phyloP scores from a whole-genome alignment of 495 filamentous ascomycete genomes.

The Penicillium coffeae region DNA sequence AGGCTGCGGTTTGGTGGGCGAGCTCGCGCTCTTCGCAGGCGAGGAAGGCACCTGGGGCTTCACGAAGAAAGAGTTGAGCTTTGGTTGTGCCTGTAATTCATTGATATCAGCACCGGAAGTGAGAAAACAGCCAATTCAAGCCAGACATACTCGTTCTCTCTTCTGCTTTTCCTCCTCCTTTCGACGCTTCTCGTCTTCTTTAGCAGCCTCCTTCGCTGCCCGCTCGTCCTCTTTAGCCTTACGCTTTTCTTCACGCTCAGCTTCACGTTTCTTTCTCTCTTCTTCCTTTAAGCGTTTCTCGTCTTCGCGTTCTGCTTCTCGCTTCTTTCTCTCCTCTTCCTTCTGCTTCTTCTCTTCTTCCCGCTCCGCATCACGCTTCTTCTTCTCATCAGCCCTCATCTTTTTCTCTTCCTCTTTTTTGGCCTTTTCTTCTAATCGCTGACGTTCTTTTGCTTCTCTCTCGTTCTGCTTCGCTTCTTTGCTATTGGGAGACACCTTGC shows the following conservation, averaged over 20 bases:
- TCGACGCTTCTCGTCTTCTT: slow-evolving; percentile 55
- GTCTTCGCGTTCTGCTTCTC: slow-evolving; percentile 42
- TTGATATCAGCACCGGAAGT: too few species aligned
- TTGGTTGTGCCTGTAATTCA: slow-evolving; percentile 48
- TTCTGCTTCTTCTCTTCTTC: slow-evolving; percentile 47
- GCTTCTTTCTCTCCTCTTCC: slow-evolving; percentile 45
- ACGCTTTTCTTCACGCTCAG: slow-evolving; percentile 45
- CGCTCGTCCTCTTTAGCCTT: slow-evolving; percentile 64
- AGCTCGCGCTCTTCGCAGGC: slow-evolving; percentile 14
- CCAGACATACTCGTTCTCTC: slow-evolving; percentile 58
- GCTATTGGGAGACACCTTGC: slow-evolving; percentile 50
- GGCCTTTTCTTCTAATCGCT: slow-evolving; percentile 38
- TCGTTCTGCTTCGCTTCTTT: slow-evolving; percentile 53
- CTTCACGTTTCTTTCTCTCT: slow-evolving; percentile 34
- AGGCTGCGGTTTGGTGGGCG: slow-evolving; percentile 18
- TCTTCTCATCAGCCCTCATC: slow-evolving; percentile 41
- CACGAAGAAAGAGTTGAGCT: slow-evolving; percentile 59
- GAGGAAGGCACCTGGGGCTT: slow-evolving; percentile 39
- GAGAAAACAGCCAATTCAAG: background rate
- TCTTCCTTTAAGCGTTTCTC: slow-evolving; percentile 38
- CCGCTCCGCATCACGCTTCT: slow-evolving; percentile 19
- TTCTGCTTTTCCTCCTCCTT: slow-evolving; percentile 61
- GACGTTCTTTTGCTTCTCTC: slow-evolving; percentile 50
- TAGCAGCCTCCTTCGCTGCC: slow-evolving; percentile 47
- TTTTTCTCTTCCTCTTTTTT: slow-evolving; percentile 44